Evolutionary conservation across 345 rosid genomes (phyloP).

Genomic region (Dipteronia dyeriana): DNA sequence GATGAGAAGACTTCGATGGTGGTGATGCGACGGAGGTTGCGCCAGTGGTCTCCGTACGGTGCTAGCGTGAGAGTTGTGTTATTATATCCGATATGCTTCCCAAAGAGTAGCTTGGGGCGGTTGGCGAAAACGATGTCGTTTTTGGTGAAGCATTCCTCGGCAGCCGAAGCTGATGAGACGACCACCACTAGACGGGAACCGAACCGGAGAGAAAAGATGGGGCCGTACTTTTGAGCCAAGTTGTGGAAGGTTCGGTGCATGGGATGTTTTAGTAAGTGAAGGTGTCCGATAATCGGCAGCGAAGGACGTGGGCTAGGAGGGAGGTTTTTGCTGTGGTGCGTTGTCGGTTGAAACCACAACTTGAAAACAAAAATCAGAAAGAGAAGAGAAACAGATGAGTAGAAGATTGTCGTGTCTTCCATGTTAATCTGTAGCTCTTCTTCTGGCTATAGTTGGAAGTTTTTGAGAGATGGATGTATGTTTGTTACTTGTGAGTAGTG

Average conservation of each 20-base stretch:
- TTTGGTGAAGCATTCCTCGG: slow-evolving; percentile 12
- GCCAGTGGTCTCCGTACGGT: slow-evolving; percentile 63
- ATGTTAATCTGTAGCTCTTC: not conserved
- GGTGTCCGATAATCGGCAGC: slow-evolving; percentile 42
- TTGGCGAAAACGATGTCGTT: too few relatives aligned
- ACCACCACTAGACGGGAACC: slow-evolving; percentile 6
- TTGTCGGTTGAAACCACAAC: slow-evolving; percentile 7
- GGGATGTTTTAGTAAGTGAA: slow-evolving; percentile 30
- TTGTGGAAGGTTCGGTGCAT: not conserved
- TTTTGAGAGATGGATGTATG: too few relatives aligned
- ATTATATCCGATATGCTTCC: slow-evolving; percentile 45
- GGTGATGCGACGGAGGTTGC: slow-evolving; percentile 53
- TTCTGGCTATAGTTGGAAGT: too few relatives aligned
- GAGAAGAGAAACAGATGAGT: not conserved
- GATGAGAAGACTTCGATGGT: slow-evolving; percentile 33
- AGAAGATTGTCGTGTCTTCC: not conserved
- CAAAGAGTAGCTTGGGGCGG: slow-evolving; percentile 8
- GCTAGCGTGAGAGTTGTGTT: slow-evolving; percentile 29
- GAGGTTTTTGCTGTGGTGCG: not conserved
- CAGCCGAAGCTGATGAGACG: slow-evolving; percentile 36
- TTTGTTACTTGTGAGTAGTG: too few relatives aligned
- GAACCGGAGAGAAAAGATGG: slow-evolving; percentile 38
- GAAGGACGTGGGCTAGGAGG: slow-evolving; percentile 24
- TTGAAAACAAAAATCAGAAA: slow-evolving; percentile 11
- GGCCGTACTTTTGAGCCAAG: slow-evolving; percentile 41